A percentile compares a stretch with the other conserved stretches of the same genome.
These are phyloP conservation scores for Podospora sp. DNA, from an alignment of 495 filamentous ascomycete genomes.

Conservation along the genomic window DNA sequence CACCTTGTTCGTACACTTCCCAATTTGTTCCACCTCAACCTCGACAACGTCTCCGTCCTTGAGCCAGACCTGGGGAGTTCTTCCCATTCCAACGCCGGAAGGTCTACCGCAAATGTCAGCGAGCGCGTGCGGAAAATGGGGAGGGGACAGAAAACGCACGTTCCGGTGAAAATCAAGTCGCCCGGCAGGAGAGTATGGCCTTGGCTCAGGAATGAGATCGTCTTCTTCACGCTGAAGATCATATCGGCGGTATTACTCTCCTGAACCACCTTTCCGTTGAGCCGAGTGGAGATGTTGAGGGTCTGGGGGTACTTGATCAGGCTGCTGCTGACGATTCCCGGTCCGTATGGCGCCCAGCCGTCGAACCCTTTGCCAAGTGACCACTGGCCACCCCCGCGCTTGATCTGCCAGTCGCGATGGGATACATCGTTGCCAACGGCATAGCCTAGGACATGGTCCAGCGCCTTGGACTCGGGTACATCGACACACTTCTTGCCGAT, in stretches of 20 bases:
- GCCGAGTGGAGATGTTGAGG: constrained; percentile 64
- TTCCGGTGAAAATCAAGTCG: constrained; percentile 85
- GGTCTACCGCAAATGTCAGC: constrained; percentile 31
- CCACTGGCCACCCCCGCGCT: constrained; percentile 81
- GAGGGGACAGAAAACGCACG: constrained; percentile 53
- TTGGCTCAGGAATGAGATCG: constrained; percentile 72
- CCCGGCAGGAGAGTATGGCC: constrained; percentile 78
- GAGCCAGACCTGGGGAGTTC: constrained; percentile 72
- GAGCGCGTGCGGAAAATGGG: background rate
- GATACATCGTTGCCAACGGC: constrained; percentile 81
- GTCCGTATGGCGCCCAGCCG: constrained; percentile 86
- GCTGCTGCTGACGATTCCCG: constrained; percentile 70
- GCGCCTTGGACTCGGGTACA: constrained; percentile 65
- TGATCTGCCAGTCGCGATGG: constrained; percentile 82
- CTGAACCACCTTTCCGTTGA: constrained; percentile 76
- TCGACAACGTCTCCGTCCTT: constrained; percentile 81
- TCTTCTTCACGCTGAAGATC: constrained; percentile 78
- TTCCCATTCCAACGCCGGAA: constrained; percentile 77
- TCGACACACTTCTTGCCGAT: constrained; percentile 74
- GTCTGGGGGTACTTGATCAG: constrained; percentile 71
- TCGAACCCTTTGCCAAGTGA: constrained; percentile 82
- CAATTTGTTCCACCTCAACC: constrained; percentile 71
- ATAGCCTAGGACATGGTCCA: constrained; percentile 80
- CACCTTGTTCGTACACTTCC: constrained; percentile 71
- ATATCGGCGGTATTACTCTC: constrained; percentile 75